A percentile compares a stretch with the other conserved stretches of the same genome.
Evolutionary conservation across 129 eudicot genomes (phyloP).

Genomic region (Artemisia annua): DNA sequence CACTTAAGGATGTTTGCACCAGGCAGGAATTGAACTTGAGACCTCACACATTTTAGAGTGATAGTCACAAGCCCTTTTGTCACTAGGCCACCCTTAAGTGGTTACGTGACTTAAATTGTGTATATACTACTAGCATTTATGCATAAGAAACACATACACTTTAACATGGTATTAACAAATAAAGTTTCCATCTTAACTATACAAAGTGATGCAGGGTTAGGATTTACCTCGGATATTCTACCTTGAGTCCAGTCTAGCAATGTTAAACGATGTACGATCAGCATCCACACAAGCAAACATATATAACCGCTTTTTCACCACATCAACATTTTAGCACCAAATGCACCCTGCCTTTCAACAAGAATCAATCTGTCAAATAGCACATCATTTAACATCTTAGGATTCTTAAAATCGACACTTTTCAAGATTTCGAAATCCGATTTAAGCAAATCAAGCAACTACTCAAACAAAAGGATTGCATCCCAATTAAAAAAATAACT

Average conservation of each 20-base stretch:
- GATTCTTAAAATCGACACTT: background rate
- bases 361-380: background rate
- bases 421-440: constrained; percentile 1
- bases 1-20: too few species aligned
- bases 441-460: background rate
- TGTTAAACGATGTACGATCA: constrained; percentile 13
- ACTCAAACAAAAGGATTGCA: background rate
- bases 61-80: too few species aligned
- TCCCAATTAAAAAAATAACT: too few species aligned
- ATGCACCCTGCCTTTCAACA: background rate
- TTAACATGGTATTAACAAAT: too few species aligned
- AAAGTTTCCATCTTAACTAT: background rate
- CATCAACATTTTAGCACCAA: background rate
- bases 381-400: too few species aligned
- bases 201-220: background rate
- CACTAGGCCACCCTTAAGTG: too few species aligned
- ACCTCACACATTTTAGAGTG: too few species aligned
- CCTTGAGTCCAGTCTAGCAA: constrained; percentile 10
- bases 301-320: constrained; percentile 9
- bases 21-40: too few species aligned
- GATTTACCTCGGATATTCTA: constrained; percentile 19
- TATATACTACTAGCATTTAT: background rate
- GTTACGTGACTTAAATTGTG: too few species aligned
- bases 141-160: constrained; percentile 5
- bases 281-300: constrained; percentile 29